A percentile compares a stretch with the other conserved stretches of the same genome.
phyloP scores from a whole-genome alignment of 768 basidiomycete species.

The Suillus spraguei region DNA sequence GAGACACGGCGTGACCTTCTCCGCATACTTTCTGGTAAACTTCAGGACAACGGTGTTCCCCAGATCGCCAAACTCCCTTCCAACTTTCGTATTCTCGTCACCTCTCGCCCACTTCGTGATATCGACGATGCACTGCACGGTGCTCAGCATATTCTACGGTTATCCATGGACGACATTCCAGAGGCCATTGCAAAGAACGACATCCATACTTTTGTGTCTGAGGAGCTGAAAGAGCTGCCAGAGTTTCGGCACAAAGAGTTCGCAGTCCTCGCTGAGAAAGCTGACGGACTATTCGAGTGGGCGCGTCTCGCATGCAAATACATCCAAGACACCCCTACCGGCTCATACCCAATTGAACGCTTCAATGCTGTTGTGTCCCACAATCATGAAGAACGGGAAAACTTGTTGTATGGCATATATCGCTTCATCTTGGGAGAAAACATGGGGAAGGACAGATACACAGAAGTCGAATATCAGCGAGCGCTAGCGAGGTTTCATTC shows the following conservation, averaged over 20 bases:
- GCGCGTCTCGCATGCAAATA: constrained; percentile 12
- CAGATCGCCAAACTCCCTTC: too few species aligned
- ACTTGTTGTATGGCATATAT: constrained; percentile 5
- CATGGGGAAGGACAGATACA: not conserved
- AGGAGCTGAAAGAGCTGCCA: not conserved
- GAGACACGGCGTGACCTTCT: too few species aligned
- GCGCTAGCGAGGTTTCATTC: constrained; percentile 1
- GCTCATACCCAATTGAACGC: not conserved
- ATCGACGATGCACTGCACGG: too few species aligned
- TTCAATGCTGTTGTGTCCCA: constrained; percentile 1
- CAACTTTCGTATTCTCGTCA: too few species aligned
- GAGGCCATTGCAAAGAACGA: too few species aligned
- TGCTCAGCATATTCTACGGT: too few species aligned
- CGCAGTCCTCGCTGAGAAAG: not conserved
- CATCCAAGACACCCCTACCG: not conserved
- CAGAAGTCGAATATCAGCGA: not conserved
- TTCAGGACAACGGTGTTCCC: too few species aligned
- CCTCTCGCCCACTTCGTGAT: too few species aligned
- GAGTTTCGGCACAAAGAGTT: not conserved
- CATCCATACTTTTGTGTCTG: not conserved
- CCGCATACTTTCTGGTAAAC: too few species aligned
- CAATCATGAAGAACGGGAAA: not conserved
- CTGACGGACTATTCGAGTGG: constrained; percentile 14
- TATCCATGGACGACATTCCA: too few species aligned
- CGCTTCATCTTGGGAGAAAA: not conserved